phyloP scores from a whole-genome alignment of 768 basidiomycete species.

The Hygrophorus pudorinus region DNA sequence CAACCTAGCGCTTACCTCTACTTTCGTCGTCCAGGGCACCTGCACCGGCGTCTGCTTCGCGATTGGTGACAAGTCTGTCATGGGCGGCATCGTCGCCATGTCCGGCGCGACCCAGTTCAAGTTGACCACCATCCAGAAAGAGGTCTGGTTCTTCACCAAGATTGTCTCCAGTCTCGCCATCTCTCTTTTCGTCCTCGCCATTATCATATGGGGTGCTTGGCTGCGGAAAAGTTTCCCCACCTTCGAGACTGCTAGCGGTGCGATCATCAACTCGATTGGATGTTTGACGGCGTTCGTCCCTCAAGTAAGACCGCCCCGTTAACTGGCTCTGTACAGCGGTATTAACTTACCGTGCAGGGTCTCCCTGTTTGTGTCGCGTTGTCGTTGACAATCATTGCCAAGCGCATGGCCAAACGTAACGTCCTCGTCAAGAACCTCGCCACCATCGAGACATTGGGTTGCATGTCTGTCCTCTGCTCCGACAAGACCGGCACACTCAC shows the following conservation, averaged over 20 bases:
- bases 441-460: slow-evolving; percentile 62
- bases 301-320: slow-evolving; percentile 54
- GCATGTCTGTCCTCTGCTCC: slow-evolving; percentile 40
- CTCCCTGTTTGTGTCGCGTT: slow-evolving; percentile 7
- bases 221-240: slow-evolving; percentile 57
- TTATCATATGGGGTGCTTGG: slow-evolving; percentile 59
- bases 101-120: slow-evolving; percentile 55
- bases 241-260: slow-evolving; percentile 47
- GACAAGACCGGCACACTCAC: slow-evolving; percentile 50
- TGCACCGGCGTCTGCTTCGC: slow-evolving; percentile 47
- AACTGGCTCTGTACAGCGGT: slow-evolving; percentile 30
- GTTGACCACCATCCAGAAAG: slow-evolving; percentile 18
- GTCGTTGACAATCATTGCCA: slow-evolving; percentile 52
- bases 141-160: slow-evolving; percentile 34
- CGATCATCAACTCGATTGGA: slow-evolving; percentile 35
- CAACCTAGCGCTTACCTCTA: slow-evolving; percentile 56
- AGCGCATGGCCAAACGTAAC: slow-evolving; percentile 61
- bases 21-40: slow-evolving; percentile 59
- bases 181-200: slow-evolving; percentile 29
- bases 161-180: slow-evolving; percentile 54
- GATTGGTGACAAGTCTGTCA: slow-evolving; percentile 29
- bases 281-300: slow-evolving; percentile 31
- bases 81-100: slow-evolving; percentile 24
- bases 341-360: background rate
- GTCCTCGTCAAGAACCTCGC: slow-evolving; percentile 66